Evolutionary conservation across 2,329 filamentous ascomycete genomes (phyloP), one percentile per base, ranked within the genome.

Genomic region (Aspergillus terreus): DNA sequence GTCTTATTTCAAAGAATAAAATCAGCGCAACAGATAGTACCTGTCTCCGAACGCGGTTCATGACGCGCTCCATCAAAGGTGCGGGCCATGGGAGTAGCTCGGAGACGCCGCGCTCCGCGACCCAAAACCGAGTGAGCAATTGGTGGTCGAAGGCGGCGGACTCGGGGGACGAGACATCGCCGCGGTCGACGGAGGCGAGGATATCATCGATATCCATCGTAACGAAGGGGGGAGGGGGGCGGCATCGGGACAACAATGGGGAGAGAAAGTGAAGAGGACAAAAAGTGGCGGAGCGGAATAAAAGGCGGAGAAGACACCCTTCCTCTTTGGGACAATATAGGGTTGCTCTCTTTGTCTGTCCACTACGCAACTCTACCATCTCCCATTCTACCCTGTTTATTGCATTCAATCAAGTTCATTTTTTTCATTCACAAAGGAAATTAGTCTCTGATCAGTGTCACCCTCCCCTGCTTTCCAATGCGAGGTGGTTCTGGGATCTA

Each of bases 121-220:
- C 83, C 92, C 92, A 99, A 63, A 86, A 87, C 63, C 92, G 87
- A 61, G 92, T 96, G 61, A 99, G 77, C 48, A 88, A 84, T 70
- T 96, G 91, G 60, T 97, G 80, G 72, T 97, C 92, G 64, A 84
- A 60, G 11, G 66, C 64, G 10, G 68, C 58, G 46, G 70, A 71
- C 54, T 71, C 68, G 4, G 63, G 64, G 14, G 62, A 68, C 42
- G 65, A 65, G 54, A 65, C 69, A 59, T 82, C 75, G 53, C 76
- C 70, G 46, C 81, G 83, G 70, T 90, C 85, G 60, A 91, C 84
- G 64, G 87, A 84, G 63, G 83, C 83, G 55, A 91, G 80, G 59
- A 92, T 90, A 67, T 91, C 88, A 71, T 89, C 85, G 62, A 92
- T 91, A 57, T 90, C 86, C 86, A 90, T 90, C 47, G 51, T 51